phyloP scores from a whole-genome alignment of 495 filamentous ascomycete species.

The Hyphodiscus hymeniophilus region DNA sequence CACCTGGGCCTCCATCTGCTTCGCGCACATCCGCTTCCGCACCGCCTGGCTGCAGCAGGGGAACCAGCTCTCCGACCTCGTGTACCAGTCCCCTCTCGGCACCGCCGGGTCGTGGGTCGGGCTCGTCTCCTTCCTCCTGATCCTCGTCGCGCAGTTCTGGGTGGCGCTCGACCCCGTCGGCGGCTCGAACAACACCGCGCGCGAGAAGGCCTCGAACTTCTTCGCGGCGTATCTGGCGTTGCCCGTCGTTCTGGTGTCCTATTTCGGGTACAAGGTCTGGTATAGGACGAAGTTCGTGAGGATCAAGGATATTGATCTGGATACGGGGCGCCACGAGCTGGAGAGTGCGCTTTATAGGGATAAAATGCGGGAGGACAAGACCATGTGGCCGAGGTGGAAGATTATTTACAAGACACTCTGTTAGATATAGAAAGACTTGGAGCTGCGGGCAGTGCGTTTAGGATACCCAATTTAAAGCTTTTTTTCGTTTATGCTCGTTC shows the following conservation, averaged over 20 bases:
- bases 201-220: constrained; percentile 50
- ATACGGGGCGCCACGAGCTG: constrained; percentile 79
- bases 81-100: constrained; percentile 76
- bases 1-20: constrained; percentile 86
- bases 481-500: no score
- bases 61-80: constrained; percentile 64
- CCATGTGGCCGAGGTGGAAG: constrained; percentile 82
- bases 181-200: constrained; percentile 32
- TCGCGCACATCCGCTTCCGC: constrained; percentile 88
- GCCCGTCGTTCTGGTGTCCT: constrained; percentile 70
- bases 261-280: constrained; percentile 67
- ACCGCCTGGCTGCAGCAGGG: constrained; percentile 66
- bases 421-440: constrained; percentile 26
- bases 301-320: constrained; percentile 68
- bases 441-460: not conserved
- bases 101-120: constrained; percentile 78
- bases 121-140: constrained; percentile 64
- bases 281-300: constrained; percentile 62
- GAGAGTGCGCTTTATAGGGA: constrained; percentile 65
- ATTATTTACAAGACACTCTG: constrained; percentile 47
- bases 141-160: constrained; percentile 94
- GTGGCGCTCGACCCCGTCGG: constrained; percentile 67
- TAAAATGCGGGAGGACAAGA: constrained; percentile 57
- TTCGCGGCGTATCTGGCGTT: constrained; percentile 73
- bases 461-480: no score